Base-by-base conservation (phyloP, 257 asterid genomes). In the Plantago major region DNA sequence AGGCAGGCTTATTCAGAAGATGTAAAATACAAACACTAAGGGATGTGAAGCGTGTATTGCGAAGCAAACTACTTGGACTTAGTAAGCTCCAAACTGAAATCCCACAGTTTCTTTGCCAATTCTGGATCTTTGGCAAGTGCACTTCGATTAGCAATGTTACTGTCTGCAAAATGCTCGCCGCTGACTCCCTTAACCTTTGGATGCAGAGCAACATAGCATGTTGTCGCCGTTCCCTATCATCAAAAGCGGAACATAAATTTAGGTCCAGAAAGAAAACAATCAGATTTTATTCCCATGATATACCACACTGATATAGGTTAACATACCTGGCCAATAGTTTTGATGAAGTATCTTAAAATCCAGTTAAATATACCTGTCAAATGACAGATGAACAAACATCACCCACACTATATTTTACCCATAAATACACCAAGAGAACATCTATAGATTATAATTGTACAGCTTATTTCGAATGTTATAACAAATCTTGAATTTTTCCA, bases 31-130 rank as follows among this genome's bases (percentile, higher is more conserved):
- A 33, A 33, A 33, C 40, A 33, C 40, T 0, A 33, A 33, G 40
- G 40, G 6, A 33, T 33, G 8, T 33, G 40, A 33, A 33, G 40
- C 8, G 6, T 33, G 40, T 33, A 33, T 33, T 33, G 40, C 7
- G 8, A 33, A 7, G 40, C 40, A 33, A 33, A 33, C 70, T 77
- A 86, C 70, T 74, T 74, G 55, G 76, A 16, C 44, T 73, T 64
- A 1, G 84, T 80, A 66, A 77, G 43, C 40, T 71, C 55, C 79
- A 84, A 64, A 80, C 95, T 86, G 66, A 83, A 80, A 58, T 89
- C 94, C 95, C 94, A 84, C 12, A 86, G 74, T 68, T 79, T 80
- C 82, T 82, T 86, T 0, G 94, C 95, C 71, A 86, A 73, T 12
- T 82, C 82, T 13, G 68, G 73, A 69, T 89, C 89, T 9, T 11